Percentiles rank a stretch among this genome's conserved stretches.
Evolutionary conservation across 1,284 basidiomycete species (phyloP).

Genomic region (Puccinia hordei): DNA sequence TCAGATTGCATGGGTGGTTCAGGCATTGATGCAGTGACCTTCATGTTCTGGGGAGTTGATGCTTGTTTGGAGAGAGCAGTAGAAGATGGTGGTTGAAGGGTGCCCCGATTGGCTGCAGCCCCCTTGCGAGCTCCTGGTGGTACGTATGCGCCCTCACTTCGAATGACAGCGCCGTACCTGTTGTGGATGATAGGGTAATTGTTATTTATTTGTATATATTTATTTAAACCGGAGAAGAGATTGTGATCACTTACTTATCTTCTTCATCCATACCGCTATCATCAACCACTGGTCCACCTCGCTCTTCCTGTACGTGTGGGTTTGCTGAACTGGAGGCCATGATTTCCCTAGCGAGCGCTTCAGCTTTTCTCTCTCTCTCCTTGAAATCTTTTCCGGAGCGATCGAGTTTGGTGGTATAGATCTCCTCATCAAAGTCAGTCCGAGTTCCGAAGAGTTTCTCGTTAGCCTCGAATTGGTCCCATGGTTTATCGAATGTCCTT

Average conservation of each 20-base stretch:
- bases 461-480: conserved; percentile 97
- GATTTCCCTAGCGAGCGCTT: conserved; percentile 86
- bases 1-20: conserved; percentile 1
- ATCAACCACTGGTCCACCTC: conserved; percentile 68
- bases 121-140: conserved; percentile 77
- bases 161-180: conserved; percentile 89
- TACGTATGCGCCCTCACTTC: conserved; percentile 84
- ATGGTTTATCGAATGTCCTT: conserved; percentile 61
- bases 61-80: conserved; percentile 20
- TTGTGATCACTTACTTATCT: conserved; percentile 70
- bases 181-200: conserved; percentile 24
- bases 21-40: conserved; percentile 11
- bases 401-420: conserved; percentile 94
- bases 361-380: conserved; percentile 83
- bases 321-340: conserved; percentile 67
- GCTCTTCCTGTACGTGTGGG: conserved; percentile 86
- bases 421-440: conserved; percentile 87
- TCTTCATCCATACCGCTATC: conserved; percentile 79
- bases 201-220: too few relatives aligned
- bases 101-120: conserved; percentile 56
- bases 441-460: conserved; percentile 89
- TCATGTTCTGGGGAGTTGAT: conserved; percentile 25
- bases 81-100: conserved; percentile 52
- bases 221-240: not conserved
- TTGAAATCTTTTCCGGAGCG: conserved; percentile 80